Evolutionary conservation across 345 rosid genomes (phyloP).

Genomic region (Conringia planisiliqua): DNA sequence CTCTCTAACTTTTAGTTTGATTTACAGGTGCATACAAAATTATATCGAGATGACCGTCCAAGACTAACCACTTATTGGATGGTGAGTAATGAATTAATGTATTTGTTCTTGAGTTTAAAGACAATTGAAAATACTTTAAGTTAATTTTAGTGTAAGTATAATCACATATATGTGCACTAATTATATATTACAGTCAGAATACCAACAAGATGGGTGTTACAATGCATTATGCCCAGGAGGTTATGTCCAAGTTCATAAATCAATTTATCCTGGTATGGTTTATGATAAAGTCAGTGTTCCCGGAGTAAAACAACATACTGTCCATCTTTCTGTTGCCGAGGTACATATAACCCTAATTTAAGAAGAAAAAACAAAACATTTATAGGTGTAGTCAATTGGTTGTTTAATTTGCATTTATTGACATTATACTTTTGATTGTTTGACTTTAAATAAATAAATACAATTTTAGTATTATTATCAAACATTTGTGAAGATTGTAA

Average conservation of each 20-base stretch:
- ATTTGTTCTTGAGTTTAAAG: neutral
- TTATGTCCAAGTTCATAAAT: slow-evolving; percentile 18
- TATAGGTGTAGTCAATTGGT: too few species aligned
- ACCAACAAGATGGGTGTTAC: slow-evolving; percentile 21
- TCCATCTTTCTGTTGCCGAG: slow-evolving; percentile 30
- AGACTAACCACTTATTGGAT: slow-evolving; percentile 26
- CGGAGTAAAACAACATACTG: slow-evolving; percentile 4
- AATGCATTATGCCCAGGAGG: slow-evolving; percentile 29
- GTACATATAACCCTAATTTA: neutral
- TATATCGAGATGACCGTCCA: slow-evolving; percentile 24
- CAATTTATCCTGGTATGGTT: slow-evolving; percentile 30
- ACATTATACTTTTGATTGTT: too few species aligned
- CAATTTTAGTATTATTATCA: too few species aligned
- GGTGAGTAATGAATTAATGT: neutral
- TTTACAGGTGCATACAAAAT: slow-evolving; percentile 4
- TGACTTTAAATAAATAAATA: too few species aligned
- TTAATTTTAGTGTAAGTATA: neutral
- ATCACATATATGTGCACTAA: neutral
- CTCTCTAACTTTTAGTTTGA: neutral
- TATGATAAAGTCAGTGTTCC: slow-evolving; percentile 7
- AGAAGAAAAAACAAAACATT: too few species aligned
- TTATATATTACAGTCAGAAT: slow-evolving; percentile 5
- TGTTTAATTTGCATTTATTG: neutral
- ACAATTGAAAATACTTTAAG: neutral
- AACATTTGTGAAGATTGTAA: too few species aligned